These are phyloP conservation scores for Alternaria sp. DNA, from an alignment of 2,329 filamentous ascomycete species.

Conservation along the genomic window DNA sequence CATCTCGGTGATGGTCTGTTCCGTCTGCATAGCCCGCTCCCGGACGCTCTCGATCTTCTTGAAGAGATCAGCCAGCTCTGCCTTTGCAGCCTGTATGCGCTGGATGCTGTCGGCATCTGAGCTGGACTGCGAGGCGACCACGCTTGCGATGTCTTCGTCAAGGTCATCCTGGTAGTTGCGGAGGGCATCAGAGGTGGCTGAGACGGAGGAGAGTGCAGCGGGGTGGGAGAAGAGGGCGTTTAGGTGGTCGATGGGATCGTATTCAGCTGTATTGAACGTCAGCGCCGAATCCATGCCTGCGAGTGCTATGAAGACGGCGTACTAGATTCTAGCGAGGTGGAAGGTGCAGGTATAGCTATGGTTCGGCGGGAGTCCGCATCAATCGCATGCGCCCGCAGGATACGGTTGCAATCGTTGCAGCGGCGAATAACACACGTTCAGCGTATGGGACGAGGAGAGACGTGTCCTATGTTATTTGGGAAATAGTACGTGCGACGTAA, in stretches of 20 bases:
- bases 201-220: conserved; percentile 79
- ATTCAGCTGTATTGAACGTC: conserved; percentile 68
- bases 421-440: not conserved
- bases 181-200: conserved; percentile 76
- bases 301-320: conserved; percentile 25
- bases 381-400: conserved; percentile 43
- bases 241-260: conserved; percentile 90
- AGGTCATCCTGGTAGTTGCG: conserved; percentile 81
- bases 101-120: conserved; percentile 87
- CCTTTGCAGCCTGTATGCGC: conserved; percentile 89
- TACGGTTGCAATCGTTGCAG: conserved; percentile 28
- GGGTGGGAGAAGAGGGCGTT: conserved; percentile 94
- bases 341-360: conserved; percentile 48
- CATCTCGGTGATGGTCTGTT: conserved; percentile 97
- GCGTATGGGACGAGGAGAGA: not conserved
- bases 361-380: conserved; percentile 48
- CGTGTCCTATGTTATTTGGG: not conserved
- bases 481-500: conserved; percentile 13
- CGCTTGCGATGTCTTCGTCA: conserved; percentile 75
- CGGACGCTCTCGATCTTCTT: conserved; percentile 94
- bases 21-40: conserved; percentile 86
- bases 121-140: conserved; percentile 79
- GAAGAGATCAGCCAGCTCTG: conserved; percentile 88
- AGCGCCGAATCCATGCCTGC: conserved; percentile 31
- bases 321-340: conserved; percentile 52